Evolutionary conservation across 768 basidiomycete genomes (phyloP).

Genomic region (Mycena olivaceomarginata): DNA sequence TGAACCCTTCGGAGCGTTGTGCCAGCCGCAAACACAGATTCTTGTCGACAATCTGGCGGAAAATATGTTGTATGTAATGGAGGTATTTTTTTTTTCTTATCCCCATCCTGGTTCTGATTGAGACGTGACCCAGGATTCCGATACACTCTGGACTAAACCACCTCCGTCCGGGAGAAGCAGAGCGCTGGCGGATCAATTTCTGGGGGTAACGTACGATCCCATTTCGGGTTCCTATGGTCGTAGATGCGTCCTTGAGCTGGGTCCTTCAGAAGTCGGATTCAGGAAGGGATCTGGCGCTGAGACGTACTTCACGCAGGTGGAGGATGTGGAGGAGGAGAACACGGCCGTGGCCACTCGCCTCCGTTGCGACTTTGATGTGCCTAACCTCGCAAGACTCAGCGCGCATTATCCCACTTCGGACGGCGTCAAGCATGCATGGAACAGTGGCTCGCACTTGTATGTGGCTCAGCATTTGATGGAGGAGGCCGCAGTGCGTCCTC

Average conservation of each 20-base stretch:
- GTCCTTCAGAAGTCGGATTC: conserved; percentile 6
- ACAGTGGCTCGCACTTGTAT: conserved; percentile 20
- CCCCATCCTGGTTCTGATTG: conserved; percentile 3
- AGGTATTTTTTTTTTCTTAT: conserved; percentile 9
- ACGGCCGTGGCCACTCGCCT: conserved; percentile 14
- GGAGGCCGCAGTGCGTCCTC: neutral
- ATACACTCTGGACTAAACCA: neutral
- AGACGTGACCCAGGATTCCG: conserved; percentile 10
- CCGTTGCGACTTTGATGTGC: conserved; percentile 21
- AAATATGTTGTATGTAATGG: neutral
- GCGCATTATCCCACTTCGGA: conserved; percentile 30
- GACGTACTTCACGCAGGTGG: conserved; percentile 19
- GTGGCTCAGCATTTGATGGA: conserved; percentile 13
- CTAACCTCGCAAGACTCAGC: conserved; percentile 18
- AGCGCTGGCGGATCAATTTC: conserved; percentile 22
- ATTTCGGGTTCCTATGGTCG: conserved; percentile 22
- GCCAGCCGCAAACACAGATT: conserved; percentile 9
- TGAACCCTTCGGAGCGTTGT: conserved; percentile 4
- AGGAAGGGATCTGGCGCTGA: conserved; percentile 8
- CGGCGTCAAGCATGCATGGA: conserved; percentile 11
- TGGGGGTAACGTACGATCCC: conserved; percentile 32
- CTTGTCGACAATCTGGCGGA: conserved; percentile 1
- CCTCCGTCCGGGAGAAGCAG: conserved; percentile 8
- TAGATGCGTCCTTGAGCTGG: conserved; percentile 20
- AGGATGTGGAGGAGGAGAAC: conserved; percentile 3